Percentiles rank a stretch among this genome's conserved stretches.
phyloP scores from a whole-genome alignment of 176 grass and related monocot genomes.

The Saccharum officinarum region DNA sequence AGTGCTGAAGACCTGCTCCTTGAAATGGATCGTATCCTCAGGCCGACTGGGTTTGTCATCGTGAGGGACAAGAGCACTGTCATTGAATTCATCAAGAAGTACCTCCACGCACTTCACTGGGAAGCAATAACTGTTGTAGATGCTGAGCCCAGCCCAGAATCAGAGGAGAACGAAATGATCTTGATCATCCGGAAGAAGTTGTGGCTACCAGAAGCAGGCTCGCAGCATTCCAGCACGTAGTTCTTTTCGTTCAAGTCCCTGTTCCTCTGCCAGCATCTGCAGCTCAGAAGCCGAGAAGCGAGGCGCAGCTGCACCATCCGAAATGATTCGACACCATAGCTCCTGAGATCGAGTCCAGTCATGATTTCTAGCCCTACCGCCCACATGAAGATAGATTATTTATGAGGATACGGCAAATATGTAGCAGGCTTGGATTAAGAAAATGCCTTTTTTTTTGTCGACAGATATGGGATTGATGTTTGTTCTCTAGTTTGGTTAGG shows the following conservation, averaged over 20 bases:
- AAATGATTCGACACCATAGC: constrained; percentile 17
- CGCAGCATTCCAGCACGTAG: constrained; percentile 55
- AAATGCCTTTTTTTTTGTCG: constrained; percentile 33
- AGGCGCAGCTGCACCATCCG: constrained; percentile 39
- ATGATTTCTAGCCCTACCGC: constrained; percentile 26
- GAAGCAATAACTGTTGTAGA: constrained; percentile 66
- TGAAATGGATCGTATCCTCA: constrained; percentile 91
- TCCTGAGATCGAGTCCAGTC: constrained; percentile 23
- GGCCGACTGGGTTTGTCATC: constrained; percentile 85
- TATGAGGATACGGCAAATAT: constrained; percentile 44
- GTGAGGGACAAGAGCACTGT: constrained; percentile 72
- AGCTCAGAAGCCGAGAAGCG: constrained; percentile 45
- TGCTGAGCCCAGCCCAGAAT: constrained; percentile 63
- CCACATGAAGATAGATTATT: constrained; percentile 45
- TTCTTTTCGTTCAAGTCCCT: constrained; percentile 16
- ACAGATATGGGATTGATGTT: constrained; percentile 41
- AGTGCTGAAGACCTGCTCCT: constrained; percentile 93
- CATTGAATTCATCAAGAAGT: constrained; percentile 84
- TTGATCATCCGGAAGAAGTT: constrained; percentile 82
- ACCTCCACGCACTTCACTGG: constrained; percentile 76
- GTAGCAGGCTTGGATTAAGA: constrained; percentile 33
- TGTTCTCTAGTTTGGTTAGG: constrained; percentile 48
- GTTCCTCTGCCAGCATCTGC: constrained; percentile 26
- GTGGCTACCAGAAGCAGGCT: constrained; percentile 52
- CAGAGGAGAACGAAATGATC: constrained; percentile 76